These are phyloP conservation scores for Hyaloscypha bicolor DNA, from an alignment of 495 filamentous ascomycete species.

Conservation along the genomic window DNA sequence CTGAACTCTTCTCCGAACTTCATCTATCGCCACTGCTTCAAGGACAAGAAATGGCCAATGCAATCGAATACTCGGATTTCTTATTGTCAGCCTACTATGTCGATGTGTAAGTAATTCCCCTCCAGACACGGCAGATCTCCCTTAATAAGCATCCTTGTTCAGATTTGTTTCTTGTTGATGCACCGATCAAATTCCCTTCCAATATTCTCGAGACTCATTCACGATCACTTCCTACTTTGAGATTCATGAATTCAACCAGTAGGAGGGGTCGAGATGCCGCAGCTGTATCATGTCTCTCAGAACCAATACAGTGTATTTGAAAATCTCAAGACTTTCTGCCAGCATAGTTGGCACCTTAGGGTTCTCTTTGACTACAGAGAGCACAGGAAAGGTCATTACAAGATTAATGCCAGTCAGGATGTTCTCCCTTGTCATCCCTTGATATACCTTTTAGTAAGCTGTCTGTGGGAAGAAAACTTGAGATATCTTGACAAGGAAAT, in stretches of 20 bases:
- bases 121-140: not conserved
- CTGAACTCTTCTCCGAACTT: constrained; percentile 1
- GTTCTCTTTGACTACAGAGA: not conserved
- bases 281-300: not conserved
- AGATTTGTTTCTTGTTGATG: constrained; percentile 2
- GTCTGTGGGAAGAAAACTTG: not conserved
- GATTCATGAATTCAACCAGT: not conserved
- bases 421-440: not conserved
- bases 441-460: not conserved
- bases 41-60: constrained; percentile 1
- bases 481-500: not conserved
- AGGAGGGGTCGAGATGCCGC: not conserved
- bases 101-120: not conserved
- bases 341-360: not conserved
- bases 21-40: not conserved
- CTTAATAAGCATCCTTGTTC: not conserved
- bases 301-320: not conserved
- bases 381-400: not conserved
- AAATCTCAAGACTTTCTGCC: not conserved
- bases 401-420: not conserved
- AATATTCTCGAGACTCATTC: not conserved
- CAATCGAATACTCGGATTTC: constrained; percentile 2
- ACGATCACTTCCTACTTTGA: not conserved
- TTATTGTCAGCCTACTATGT: not conserved
- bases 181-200: not conserved